Evolutionary conservation across 2,329 filamentous ascomycete species (phyloP).

Genomic region (Penicillium sp.): DNA sequence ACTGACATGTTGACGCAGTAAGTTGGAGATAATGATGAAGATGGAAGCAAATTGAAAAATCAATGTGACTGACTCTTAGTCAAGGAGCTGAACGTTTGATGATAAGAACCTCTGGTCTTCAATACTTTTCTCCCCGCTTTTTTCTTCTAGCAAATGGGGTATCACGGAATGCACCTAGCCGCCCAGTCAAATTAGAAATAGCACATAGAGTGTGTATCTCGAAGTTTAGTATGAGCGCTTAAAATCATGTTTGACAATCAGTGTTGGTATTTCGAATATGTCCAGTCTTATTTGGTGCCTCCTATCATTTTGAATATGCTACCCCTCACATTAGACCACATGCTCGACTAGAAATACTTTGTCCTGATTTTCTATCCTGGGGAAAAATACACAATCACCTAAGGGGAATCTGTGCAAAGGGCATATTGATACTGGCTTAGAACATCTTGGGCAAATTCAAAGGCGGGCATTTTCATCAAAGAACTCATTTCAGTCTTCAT

Average conservation of each 20-base stretch:
- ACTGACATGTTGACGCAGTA: background rate
- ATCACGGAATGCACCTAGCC: background rate
- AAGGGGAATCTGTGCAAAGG: background rate
- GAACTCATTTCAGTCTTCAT: too few species aligned
- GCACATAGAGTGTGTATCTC: too few species aligned
- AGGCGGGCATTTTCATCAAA: too few species aligned
- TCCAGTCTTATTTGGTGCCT: background rate
- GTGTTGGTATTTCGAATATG: background rate
- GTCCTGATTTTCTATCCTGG: background rate
- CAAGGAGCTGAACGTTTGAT: too few species aligned
- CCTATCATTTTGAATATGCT: background rate
- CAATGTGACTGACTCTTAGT: background rate
- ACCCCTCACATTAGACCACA: background rate
- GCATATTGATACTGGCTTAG: too few species aligned
- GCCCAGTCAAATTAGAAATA: background rate
- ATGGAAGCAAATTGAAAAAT: background rate
- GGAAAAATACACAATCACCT: background rate
- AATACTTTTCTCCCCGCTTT: background rate
- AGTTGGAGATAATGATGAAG: too few species aligned
- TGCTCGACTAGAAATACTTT: background rate
- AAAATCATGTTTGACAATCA: background rate
- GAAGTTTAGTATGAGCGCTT: background rate
- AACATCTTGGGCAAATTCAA: too few species aligned
- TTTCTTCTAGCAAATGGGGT: background rate
- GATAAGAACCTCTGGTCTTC: background rate